Evolutionary conservation across 208 protist species (phyloP), one percentile per base, ranked within the genome.

Genomic region (Leishmania lainsoni): DNA sequence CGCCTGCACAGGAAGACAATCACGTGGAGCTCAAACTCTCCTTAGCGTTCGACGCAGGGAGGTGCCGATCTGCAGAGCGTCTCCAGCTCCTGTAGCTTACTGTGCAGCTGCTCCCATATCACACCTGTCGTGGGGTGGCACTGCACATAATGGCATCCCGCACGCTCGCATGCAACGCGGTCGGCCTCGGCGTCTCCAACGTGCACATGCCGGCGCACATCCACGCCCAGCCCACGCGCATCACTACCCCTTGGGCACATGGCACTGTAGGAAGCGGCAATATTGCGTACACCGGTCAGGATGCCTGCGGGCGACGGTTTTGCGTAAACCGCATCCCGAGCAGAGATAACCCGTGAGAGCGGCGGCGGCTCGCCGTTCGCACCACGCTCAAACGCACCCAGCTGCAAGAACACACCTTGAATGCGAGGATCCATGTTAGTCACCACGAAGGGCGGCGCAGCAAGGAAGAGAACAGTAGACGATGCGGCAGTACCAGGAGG

Each of bases 291-390:
- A 8, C 86, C 83, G 16, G 61, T 35, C 66, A 79, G 70, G 58
- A 97, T 80, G 8, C 93, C 93, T 0, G 49, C 39, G 17, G 89
- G 79, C 10, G 92, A 97, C 20, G 93, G 93, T 79, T 97, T 97
- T 16, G 86, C 90, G 49, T 76, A 77, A 32, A 90, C 90, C 29
- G 91, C 75, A 17, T 85, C 83, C 29, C 80, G 70, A 20, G 89
- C 81, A 0, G 84, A 84, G 49, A 95, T 83, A 17, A 95, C 56
- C 5, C 80, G 74, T 10, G 87, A 81, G 6, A 95, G 59, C 52
- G 89, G 83, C 39, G 86, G 90, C 26, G 79, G 75, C 81, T 70
- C 71, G 17, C 22, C 78, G 66, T 59, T 52, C 8, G 71, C 71
- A 56, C 74, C 76, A 12, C 54, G 45, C 48, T 58, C 59, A 1